Evolutionary conservation across 2,329 filamentous ascomycete species (phyloP), one percentile per base, ranked within the genome.

Genomic region (Aureobasidium sp.): DNA sequence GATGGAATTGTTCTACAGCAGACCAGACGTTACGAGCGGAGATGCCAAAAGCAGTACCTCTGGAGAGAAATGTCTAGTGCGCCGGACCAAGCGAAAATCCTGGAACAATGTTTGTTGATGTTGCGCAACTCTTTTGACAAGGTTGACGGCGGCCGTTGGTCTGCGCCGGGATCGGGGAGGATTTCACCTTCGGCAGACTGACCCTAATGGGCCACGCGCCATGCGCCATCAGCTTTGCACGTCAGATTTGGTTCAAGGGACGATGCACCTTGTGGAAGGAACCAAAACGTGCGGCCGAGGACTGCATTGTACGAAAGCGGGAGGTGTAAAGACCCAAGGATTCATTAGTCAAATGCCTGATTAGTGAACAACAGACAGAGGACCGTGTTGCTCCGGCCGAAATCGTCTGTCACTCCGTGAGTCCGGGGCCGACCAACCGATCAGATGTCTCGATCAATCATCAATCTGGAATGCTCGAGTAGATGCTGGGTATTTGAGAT

Each of bases 71-170:
- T 34, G n/a, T 27, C 42, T 29, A 27, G 29, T 45, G 34, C 27
- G 29, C 29, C 39, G 53, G 41, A 45, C 53, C 53, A 41, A 57
- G 42, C 14, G 30, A 13, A 16, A 30, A 6, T 25, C 5, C 21
- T 21, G 21, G 21, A 21, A 21, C 21, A 21, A 21, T 21, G 21
- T 21, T 21, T 21, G 21, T 21, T 21, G 21, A 21, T 45, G 53
- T 36, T 48, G 34, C 42, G 54, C 54, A 48, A 58, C 42, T 39
- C 21, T 21, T 21, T 21, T 27, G 16, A 45, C 42, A 58, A 58
- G 54, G 54, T 58, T 58, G 42, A 39, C 54, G 54, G 54, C 54
- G 30, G 54, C 54, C 54, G 54, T 58, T 58, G 13, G n/a, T 6
- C 34, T 48, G 42, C 42, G 54, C 54, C 54, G 21, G 10, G 21